A percentile compares a stretch with the other conserved stretches of the same genome.
Conservation (phyloP, 257 asterid species). For the Solanum okadae region DNA sequence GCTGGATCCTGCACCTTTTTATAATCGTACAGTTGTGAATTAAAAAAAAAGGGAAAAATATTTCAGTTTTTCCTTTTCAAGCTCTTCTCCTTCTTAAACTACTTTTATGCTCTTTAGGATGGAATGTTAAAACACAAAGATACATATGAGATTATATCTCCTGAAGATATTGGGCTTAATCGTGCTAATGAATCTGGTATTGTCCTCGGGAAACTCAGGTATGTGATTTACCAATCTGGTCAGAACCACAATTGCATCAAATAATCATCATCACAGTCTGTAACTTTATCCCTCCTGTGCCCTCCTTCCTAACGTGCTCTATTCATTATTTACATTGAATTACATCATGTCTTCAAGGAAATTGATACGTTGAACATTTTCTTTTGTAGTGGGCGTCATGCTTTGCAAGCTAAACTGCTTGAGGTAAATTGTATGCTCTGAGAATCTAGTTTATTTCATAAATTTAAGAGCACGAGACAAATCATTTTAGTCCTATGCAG, state of each 20-base stretch:
- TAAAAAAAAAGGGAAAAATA: background rate
- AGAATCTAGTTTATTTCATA: background rate
- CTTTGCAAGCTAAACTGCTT: constrained; percentile 78
- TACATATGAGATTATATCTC: constrained; percentile 91
- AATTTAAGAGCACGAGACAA: background rate
- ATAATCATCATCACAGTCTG: background rate
- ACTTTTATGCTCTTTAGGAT: constrained; percentile 39
- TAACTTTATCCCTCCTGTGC: background rate
- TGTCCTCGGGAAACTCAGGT: constrained; percentile 98
- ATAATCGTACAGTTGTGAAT: background rate
- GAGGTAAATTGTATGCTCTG: constrained; percentile 46
- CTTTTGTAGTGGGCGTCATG: constrained; percentile 87
- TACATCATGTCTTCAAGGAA: background rate
- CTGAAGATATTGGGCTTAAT: constrained; percentile 91
- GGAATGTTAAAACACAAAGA: constrained; percentile 92
- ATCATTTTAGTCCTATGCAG: constrained; percentile 25
- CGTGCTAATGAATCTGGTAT: constrained; percentile 90
- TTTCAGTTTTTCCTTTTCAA: background rate
- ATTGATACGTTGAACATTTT: constrained; percentile 10
- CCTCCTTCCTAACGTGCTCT: background rate
- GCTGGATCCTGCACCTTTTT: background rate
- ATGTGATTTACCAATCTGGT: constrained; percentile 5
- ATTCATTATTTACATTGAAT: background rate
- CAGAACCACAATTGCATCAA: background rate
- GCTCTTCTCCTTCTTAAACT: background rate